Evolutionary conservation across 441 rosid species (phyloP).

Genomic region (Gossypium laxum): DNA sequence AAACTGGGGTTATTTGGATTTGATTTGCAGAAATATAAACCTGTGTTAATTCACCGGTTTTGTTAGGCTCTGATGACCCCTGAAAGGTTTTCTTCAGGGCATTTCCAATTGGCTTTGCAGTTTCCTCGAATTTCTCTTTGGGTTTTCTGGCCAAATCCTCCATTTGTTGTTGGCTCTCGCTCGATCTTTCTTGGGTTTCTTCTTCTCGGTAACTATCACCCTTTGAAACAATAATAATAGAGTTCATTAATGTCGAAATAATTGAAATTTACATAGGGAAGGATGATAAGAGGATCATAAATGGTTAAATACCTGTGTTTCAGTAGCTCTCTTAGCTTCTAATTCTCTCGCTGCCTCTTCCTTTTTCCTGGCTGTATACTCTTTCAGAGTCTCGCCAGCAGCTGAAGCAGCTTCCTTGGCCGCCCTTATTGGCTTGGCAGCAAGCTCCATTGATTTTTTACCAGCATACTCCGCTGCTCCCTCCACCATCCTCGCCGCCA

Average conservation of each 20-base stretch:
- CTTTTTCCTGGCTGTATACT: slow-evolving; percentile 54
- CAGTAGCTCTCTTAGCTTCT: slow-evolving; percentile 22
- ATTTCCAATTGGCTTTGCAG: not conserved
- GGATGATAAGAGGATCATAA: not conserved
- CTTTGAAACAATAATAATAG: not conserved
- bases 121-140: not conserved
- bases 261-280: not conserved
- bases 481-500: slow-evolving; percentile 23
- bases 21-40: not conserved
- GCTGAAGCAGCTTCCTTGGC: slow-evolving; percentile 43
- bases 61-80: not conserved
- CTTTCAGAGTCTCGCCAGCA: slow-evolving; percentile 43
- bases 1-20: not conserved
- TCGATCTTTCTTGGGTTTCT: not conserved
- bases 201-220: not conserved
- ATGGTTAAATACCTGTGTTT: slow-evolving; percentile 24
- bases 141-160: not conserved
- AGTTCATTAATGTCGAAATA: not conserved
- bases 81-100: not conserved
- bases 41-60: not conserved
- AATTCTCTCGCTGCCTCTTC: slow-evolving; percentile 42
- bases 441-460: slow-evolving; percentile 44
- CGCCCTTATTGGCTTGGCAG: slow-evolving; percentile 44
- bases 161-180: not conserved
- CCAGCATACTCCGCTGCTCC: slow-evolving; percentile 41